phyloP scores from a whole-genome alignment of 2,329 filamentous ascomycete genomes.

The Fusarium sp. region DNA sequence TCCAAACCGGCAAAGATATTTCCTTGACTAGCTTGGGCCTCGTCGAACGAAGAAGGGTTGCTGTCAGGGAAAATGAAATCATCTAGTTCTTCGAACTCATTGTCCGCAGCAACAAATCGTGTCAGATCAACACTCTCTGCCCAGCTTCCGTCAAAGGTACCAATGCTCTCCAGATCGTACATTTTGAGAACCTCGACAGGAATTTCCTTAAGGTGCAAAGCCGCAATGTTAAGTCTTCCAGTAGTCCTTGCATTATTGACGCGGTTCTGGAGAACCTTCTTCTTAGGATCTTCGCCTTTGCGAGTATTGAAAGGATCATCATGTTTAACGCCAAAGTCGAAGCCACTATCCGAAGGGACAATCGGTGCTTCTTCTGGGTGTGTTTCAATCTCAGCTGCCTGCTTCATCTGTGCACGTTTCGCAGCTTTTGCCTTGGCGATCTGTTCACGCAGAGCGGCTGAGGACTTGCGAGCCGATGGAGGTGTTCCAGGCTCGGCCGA shows the following conservation, averaged over 20 bases:
- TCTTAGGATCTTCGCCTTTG: constrained; percentile 64
- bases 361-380: constrained; percentile 46
- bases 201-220: constrained; percentile 80
- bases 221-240: constrained; percentile 88
- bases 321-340: constrained; percentile 61
- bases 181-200: constrained; percentile 86
- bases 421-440: constrained; percentile 94
- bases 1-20: constrained; percentile 86
- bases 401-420: constrained; percentile 63
- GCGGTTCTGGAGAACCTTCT: constrained; percentile 76
- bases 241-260: constrained; percentile 77
- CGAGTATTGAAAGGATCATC: constrained; percentile 76
- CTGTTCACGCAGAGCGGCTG: constrained; percentile 82
- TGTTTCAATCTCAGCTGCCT: constrained; percentile 38
- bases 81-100: constrained; percentile 79
- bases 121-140: constrained; percentile 90
- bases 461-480: constrained; percentile 68
- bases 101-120: constrained; percentile 86
- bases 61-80: constrained; percentile 83
- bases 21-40: constrained; percentile 72
- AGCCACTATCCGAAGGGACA: constrained; percentile 55
- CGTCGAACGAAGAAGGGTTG: constrained; percentile 63
- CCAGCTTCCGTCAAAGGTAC: constrained; percentile 75
- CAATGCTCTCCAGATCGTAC: constrained; percentile 81
- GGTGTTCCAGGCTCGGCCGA: constrained; percentile 30